Base-by-base conservation (phyloP, 2,329 filamentous ascomycete genomes). In the Neofusicoccum sp. region DNA sequence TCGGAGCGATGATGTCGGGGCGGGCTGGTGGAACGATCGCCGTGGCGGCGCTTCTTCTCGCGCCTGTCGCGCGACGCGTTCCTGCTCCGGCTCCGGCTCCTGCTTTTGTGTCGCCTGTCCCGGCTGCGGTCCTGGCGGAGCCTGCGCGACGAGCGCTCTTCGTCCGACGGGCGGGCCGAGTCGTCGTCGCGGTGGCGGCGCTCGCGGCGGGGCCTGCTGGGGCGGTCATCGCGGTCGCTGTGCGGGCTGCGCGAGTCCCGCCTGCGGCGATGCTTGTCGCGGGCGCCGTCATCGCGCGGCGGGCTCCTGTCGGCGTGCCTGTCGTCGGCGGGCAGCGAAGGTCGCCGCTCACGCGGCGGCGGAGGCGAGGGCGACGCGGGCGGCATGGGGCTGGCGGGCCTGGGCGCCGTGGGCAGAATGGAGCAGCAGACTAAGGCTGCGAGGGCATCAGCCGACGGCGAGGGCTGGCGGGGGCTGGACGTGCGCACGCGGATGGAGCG, bases 191-290 rank as follows among this genome's bases (percentile, higher is more conserved):
- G 57, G 20, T 41, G 34, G 28, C 45, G 44, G 44, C 57, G 36
- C 45, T 44, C 33, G 57, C 38, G 45, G 4, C 33, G 51, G 28
- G 49, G 45, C 24, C 65, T 68, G 12, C 60, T 61, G 20, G 20
- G 20, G 44, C 60, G 60, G 57, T 61, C 66, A 41, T 63, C 65
- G 12, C 28, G 16, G 3, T 44, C 28, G 28, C 70, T 62, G 62
- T 69, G 64, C 31, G 43, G 40, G 38, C 56, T 51, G 41, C 67
- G 73, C 61, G 73, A 59, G 44, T 71, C 66, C 33, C 66, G 67
- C 38, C 71, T 65, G n/a, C 34, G 62, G 30, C 51, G 58, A 9
- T 53, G 57, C n/a, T 51, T 40, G 56, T 58, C 41, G 54, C 58
- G 34, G 30, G 12, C n/a, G 58, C 30, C 36, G 47, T 60, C 34